phyloP scores from a whole-genome alignment of 768 basidiomycete genomes.

The Pleurotus platypus region DNA sequence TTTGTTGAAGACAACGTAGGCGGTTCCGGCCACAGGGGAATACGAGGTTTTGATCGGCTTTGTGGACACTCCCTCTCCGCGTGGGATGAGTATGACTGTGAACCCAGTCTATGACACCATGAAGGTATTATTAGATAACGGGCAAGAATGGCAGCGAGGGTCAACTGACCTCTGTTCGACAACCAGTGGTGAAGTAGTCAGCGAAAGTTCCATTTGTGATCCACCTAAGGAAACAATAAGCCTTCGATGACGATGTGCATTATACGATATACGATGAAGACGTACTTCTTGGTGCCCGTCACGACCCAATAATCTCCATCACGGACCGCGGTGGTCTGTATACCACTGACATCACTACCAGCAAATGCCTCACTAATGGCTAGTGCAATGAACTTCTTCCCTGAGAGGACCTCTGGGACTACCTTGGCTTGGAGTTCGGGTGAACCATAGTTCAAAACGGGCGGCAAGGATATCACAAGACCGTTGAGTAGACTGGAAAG shows the following conservation, averaged over 20 bases:
- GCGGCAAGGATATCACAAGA: slow-evolving; percentile 84
- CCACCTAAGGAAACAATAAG: slow-evolving; percentile 48
- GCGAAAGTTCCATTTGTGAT: slow-evolving; percentile 86
- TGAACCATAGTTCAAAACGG: slow-evolving; percentile 84
- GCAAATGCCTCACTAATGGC: slow-evolving; percentile 96
- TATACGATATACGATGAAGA: not conserved
- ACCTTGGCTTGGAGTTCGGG: slow-evolving; percentile 68
- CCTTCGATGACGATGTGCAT: not conserved
- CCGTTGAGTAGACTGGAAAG: slow-evolving; percentile 54
- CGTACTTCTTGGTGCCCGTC: slow-evolving; percentile 89
- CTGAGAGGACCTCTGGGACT: slow-evolving; percentile 68
- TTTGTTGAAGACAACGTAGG: slow-evolving; percentile 79
- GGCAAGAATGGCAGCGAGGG: not conserved
- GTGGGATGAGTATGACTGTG: slow-evolving; percentile 72
- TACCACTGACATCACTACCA: slow-evolving; percentile 78
- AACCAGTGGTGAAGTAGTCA: slow-evolving; percentile 82
- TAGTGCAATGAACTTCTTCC: slow-evolving; percentile 83
- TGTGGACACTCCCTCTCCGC: slow-evolving; percentile 72
- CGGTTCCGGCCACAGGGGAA: slow-evolving; percentile 88
- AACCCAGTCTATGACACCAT: slow-evolving; percentile 53
- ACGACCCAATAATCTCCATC: slow-evolving; percentile 88
- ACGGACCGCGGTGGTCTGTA: slow-evolving; percentile 81
- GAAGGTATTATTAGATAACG: not conserved
- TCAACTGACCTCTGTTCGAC: slow-evolving; percentile 57
- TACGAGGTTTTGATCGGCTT: slow-evolving; percentile 92